Base-by-base conservation (phyloP, 805 yeast species). In the Wickerhamomyces mucosus region DNA sequence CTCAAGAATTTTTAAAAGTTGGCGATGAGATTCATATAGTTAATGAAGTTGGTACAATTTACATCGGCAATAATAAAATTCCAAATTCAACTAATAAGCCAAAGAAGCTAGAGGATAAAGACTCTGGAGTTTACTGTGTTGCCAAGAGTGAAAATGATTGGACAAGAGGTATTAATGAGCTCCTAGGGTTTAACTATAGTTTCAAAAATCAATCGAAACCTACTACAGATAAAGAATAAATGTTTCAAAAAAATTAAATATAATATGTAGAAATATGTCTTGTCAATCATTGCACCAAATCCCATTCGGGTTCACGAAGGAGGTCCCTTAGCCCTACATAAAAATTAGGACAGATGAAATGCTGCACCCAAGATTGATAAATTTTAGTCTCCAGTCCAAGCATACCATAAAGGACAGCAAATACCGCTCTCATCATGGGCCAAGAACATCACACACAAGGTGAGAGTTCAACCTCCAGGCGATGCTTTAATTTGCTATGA, bases 161-260 rank as follows among this genome's bases (percentile, higher is more conserved):
- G 97, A 86, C 88, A 2, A 71, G 70, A 36, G 95, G 94, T 21
- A 75, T 89, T 34, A 89, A 88, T 48, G 88, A 83, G 44, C 65
- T 88, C 36, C 57, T 88, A 27, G 96, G 96, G 2, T 88, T 88
- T 65, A 88, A 88, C 52, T 75, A 86, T 10, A 71, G 85, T 33
- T 88, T 88, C 53, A 77, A 78, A 45, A 67, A 68, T 35, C 56
- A 55, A 28, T 4, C 26, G 21, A 15, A 4, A 18, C 6, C 10
- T 7, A 18, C 22, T 6, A 27, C 13, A 18, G 20, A 27, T 11
- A 27, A 18, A 27, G 6, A 5, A 28, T 15, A 21, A 27, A 8
- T 9, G 15, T 26, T n/a, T 15, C 23, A 21, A 33, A 26, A 35
- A 15, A 22, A 27, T 15, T 29, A 22, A 13, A 22, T 7, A 19